Base-by-base conservation (phyloP, 352 stramenopile species). In the Phytophthora idaei region DNA sequence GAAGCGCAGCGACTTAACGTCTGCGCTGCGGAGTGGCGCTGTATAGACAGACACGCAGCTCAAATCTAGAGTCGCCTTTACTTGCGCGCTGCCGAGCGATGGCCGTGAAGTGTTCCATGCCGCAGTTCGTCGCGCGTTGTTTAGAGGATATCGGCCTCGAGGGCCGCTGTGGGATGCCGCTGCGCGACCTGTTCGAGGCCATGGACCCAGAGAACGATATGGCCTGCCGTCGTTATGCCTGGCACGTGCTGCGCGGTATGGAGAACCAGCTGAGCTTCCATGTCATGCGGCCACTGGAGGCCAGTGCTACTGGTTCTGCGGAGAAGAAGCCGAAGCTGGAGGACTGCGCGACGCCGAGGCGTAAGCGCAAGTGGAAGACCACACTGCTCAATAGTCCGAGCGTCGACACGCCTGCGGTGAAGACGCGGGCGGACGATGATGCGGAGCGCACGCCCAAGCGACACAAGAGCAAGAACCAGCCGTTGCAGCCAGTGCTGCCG, bases 61-160 rank as follows among this genome's bases (percentile, higher is more conserved):
- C 45, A 25, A 63, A 5, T 6, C 28, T n/a, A 28, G n/a, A 50
- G 1, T 4, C 10, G 4, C 39, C 6, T 42, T 39, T 29, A 32
- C 27, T 9, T 39, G 28, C 37, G 45, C 12, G 9, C 28, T 29
- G 4, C 27, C 28, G 14, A 58, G 57, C 37, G 36, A 72, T 72
- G 64, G 25, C 48, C 50, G 41, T 52, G 10, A 57, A 66, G 59
- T 62, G 54, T 29, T 58, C 54, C 39, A 90, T 94, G 82, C 77
- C 80, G 48, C 69, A 80, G 62, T 92, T 93, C 52, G 66, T 93
- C 54, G 84, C 86, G 62, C 78, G 83, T 45, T 94, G 84, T 55
- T 71, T 94, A 46, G 87, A 95, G 64, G 86, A 92, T 49, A 89
- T 93, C 49, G 84, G 81, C 1, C 81, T 95, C 36, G 84, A 93